These are phyloP conservation scores for Xylaria digitata DNA, from an alignment of 2,329 filamentous ascomycete species.

Conservation along the genomic window DNA sequence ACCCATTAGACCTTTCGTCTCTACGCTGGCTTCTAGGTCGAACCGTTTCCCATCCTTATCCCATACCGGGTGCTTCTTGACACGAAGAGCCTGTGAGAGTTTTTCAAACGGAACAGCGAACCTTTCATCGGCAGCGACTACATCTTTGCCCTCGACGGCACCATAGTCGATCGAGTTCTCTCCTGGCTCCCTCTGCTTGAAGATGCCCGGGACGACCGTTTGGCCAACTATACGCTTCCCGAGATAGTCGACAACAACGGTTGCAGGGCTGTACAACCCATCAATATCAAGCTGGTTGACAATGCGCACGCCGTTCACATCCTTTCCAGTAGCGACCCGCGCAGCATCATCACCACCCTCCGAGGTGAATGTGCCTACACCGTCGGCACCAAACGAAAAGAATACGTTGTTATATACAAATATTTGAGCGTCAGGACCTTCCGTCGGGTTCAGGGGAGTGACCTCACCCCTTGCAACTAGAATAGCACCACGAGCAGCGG, in stretches of 20 bases:
- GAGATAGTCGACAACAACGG: slow-evolving; percentile 95
- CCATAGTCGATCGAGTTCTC: slow-evolving; percentile 99
- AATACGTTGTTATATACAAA: slow-evolving; percentile 99
- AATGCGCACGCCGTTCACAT: slow-evolving; percentile 90
- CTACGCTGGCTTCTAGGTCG: slow-evolving; percentile 93
- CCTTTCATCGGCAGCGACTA: slow-evolving; percentile 88
- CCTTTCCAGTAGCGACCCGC: slow-evolving; percentile 94
- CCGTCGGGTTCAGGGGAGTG: slow-evolving; percentile 92
- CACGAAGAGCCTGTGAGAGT: slow-evolving; percentile 87
- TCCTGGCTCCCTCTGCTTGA: slow-evolving; percentile 96
- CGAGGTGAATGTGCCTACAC: slow-evolving; percentile 94
- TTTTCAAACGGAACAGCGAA: slow-evolving; percentile 88
- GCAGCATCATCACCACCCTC: slow-evolving; percentile 98
- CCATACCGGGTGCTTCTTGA: slow-evolving; percentile 97
- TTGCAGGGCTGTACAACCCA: slow-evolving; percentile 93
- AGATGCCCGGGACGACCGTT: slow-evolving; percentile 98
- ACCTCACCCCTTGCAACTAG: slow-evolving; percentile 94
- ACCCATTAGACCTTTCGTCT: slow-evolving; percentile 97
- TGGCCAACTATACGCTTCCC: slow-evolving; percentile 97
- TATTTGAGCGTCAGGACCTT: slow-evolving; percentile 92
- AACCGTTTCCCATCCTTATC: slow-evolving; percentile 93
- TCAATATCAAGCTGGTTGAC: slow-evolving; percentile 98
- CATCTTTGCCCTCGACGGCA: slow-evolving; percentile 95
- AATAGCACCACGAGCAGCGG: slow-evolving; percentile 89
- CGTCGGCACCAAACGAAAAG: slow-evolving; percentile 97